phyloP scores from a whole-genome alignment of 805 yeast species.

The Candida chauliodis region DNA sequence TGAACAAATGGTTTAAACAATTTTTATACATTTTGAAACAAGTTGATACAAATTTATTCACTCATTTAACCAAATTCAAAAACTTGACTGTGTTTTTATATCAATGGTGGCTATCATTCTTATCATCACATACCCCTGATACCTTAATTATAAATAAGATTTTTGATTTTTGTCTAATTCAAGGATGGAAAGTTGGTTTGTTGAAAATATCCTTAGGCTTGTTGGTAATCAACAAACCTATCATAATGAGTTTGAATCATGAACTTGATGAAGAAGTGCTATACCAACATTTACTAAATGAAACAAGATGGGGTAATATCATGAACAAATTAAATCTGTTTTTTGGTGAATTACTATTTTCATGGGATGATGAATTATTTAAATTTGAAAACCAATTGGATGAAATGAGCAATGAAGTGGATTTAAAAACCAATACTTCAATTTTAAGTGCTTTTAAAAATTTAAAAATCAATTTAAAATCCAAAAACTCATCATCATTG shows the following conservation, averaged over 20 bases:
- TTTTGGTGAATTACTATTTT: slow-evolving; percentile 34
- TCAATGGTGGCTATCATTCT: slow-evolving; percentile 65
- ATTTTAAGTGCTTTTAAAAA: slow-evolving; percentile 17
- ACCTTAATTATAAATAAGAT: slow-evolving; percentile 43
- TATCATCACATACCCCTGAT: slow-evolving; percentile 58
- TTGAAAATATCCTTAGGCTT: slow-evolving; percentile 55
- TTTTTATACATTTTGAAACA: slow-evolving; percentile 43
- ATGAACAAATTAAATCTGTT: slow-evolving; percentile 34
- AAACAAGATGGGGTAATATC: slow-evolving; percentile 41
- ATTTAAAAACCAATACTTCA: background rate
- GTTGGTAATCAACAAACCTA: slow-evolving; percentile 45
- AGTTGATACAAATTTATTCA: slow-evolving; percentile 37
- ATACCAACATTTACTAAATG: slow-evolving; percentile 42
- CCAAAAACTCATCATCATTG: slow-evolving; percentile 12
- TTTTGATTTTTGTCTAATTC: slow-evolving; percentile 48
- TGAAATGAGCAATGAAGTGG: background rate
- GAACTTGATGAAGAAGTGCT: slow-evolving; percentile 40
- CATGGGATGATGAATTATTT: slow-evolving; percentile 34
- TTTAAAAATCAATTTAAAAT: slow-evolving; percentile 19
- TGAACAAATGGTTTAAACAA: slow-evolving; percentile 50
- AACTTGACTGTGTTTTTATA: slow-evolving; percentile 49
- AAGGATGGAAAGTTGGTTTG: slow-evolving; percentile 53
- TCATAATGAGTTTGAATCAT: slow-evolving; percentile 29
- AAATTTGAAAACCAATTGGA: slow-evolving; percentile 6
- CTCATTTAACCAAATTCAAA: slow-evolving; percentile 40